Evolutionary conservation across 768 basidiomycete genomes (phyloP), one percentile per base, ranked within the genome.

Genomic region (Lentinula raphanica): DNA sequence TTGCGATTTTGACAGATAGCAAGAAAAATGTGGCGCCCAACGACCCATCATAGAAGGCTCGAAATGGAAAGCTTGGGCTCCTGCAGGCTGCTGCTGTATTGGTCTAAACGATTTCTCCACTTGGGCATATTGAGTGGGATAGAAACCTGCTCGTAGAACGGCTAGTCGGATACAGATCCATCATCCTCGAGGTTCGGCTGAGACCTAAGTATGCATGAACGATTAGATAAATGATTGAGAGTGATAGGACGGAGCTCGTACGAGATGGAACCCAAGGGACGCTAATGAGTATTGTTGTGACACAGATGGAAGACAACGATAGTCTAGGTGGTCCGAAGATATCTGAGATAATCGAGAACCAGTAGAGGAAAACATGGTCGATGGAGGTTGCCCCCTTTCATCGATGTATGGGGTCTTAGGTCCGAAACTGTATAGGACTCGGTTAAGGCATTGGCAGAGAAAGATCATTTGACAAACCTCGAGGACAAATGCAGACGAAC

Each of bases 281-380:
- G n/a, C n/a, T n/a, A n/a, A n/a, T n/a, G n/a, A n/a, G n/a, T n/a
- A n/a, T n/a, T n/a, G n/a, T n/a, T n/a, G n/a, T n/a, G n/a, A n/a
- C n/a, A n/a, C n/a, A n/a, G n/a, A 13, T 35, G 32, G 13, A 35
- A 35, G 32, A 35, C 32, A 17, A 29, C 13, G 4, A 29, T n/a
- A 3, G 8, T 35, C 19, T 35, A 21, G 31, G 23, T n/a, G 19
- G 11, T n/a, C 29, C 29, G 21, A 32, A 35, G 32, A 32, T 50
- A 35, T 17, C 32, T 35, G n/a, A 35, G 49, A 50, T 50, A 50
- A 50, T 50, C 49, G 49, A 50, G 31, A 36, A 19, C n/a, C 49
- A n/a, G 19, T 5, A 50, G 7, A 35, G 19, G n/a, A n/a, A 21
- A 23, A 21, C 19, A 44, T 44, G 42, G 19, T 19, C 3, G 11